Percentiles rank a stretch among this genome's conserved stretches.
phyloP scores from a whole-genome alignment of 164 flowering plant species.

The Saururus chinensis region DNA sequence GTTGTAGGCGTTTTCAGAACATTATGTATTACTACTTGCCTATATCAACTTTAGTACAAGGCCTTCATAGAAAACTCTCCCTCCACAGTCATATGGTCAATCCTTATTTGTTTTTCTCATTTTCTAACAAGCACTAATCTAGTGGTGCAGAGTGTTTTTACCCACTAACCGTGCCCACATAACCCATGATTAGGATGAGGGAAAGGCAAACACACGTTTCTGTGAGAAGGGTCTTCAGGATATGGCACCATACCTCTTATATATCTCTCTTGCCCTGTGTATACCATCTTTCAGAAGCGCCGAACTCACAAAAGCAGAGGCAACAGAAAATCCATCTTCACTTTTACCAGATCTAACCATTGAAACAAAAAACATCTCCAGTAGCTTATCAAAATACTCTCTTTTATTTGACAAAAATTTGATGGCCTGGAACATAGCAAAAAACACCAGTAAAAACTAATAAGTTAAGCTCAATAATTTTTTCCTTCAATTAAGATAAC shows the following conservation, averaged over 20 bases:
- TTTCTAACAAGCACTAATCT: neutral
- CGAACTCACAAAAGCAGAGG: conserved; percentile 50
- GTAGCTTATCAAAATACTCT: conserved; percentile 57
- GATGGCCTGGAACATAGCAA: conserved; percentile 48
- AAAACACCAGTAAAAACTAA: neutral
- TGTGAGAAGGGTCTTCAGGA: neutral
- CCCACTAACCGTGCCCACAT: neutral
- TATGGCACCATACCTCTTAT: conserved; percentile 43
- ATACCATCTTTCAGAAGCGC: conserved; percentile 61
- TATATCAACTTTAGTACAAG: too few relatives aligned
- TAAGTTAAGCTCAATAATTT: neutral
- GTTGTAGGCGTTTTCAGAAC: too few relatives aligned
- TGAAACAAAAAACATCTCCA: conserved; percentile 34
- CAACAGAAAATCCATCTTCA: conserved; percentile 47
- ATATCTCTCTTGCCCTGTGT: conserved; percentile 52
- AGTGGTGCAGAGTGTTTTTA: neutral
- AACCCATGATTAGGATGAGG: neutral
- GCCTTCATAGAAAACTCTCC: neutral
- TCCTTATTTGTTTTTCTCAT: neutral
- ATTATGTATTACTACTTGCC: too few relatives aligned
- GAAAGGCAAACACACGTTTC: neutral
- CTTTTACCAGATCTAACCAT: conserved; percentile 44
- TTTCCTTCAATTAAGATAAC: neutral
- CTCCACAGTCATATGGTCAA: neutral
- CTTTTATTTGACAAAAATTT: conserved; percentile 50